These are phyloP conservation scores for Pseudisothecium myosuroides DNA, from an alignment of 225 moss, liverwort and hornwort species.

Conservation along the genomic window DNA sequence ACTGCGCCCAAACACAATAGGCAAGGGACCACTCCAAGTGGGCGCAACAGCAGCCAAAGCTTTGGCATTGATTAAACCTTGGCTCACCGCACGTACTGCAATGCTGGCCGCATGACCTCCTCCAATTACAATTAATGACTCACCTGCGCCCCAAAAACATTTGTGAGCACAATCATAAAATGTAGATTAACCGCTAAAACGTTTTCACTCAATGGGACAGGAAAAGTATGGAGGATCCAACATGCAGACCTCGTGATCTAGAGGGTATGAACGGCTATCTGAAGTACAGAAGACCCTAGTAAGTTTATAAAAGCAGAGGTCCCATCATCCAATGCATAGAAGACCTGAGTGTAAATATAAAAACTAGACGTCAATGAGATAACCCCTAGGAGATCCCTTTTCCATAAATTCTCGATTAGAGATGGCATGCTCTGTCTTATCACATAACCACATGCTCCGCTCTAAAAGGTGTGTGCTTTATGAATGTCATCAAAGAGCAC, in stretches of 20 bases:
- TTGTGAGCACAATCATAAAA: background rate
- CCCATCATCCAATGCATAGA: background rate
- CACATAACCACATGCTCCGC: background rate
- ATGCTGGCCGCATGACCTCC: slow-evolving; percentile 86
- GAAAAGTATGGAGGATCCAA: background rate
- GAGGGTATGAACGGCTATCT: background rate
- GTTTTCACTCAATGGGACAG: background rate
- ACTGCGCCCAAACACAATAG: slow-evolving; percentile 86
- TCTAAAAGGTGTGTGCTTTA: background rate
- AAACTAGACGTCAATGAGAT: background rate
- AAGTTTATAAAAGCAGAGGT: background rate
- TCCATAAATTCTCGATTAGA: background rate
- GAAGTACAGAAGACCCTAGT: background rate
- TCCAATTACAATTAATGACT: slow-evolving; percentile 59
- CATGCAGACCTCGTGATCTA: background rate
- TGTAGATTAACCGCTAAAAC: background rate
- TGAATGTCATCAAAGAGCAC: background rate
- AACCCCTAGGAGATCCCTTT: background rate
- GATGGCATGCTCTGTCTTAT: background rate
- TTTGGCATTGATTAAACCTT: slow-evolving; percentile 45
- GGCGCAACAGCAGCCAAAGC: slow-evolving; percentile 85
- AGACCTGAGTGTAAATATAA: background rate
- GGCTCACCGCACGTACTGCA: slow-evolving; percentile 65
- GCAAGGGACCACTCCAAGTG: slow-evolving; percentile 93
- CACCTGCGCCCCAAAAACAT: slow-evolving; percentile 7